Conservation (phyloP, 169 alveolate genomes). For the Cryptosporidium sp. region DNA sequence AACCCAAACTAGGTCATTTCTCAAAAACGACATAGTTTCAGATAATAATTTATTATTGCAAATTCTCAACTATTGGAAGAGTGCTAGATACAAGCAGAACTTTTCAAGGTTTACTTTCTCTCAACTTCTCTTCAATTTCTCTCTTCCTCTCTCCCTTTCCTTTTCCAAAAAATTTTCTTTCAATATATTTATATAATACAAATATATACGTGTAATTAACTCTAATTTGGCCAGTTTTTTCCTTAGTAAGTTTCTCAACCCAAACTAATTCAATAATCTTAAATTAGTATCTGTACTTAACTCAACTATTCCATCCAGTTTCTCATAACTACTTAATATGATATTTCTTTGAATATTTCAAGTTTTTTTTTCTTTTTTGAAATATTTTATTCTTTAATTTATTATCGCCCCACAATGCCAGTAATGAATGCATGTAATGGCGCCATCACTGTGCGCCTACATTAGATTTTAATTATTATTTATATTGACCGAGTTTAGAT, state of each 20-base stretch:
- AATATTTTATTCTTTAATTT: background rate
- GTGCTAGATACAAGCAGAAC: background rate
- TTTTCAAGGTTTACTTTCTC: background rate
- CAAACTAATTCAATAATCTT: background rate
- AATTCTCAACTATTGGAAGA: background rate
- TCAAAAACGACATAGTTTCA: constrained; percentile 25
- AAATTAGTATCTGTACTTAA: too few relatives aligned
- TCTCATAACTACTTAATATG: background rate
- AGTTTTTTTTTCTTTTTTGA: constrained; percentile 2
- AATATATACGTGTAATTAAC: background rate
- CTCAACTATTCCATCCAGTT: background rate
- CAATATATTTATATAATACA: background rate
- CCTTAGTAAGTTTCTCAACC: background rate
- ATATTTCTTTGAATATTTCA: background rate
- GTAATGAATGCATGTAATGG: constrained; percentile 66
- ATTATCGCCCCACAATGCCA: constrained; percentile 65
- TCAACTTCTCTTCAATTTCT: too few relatives aligned
- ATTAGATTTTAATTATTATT: background rate
- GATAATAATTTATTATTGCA: background rate
- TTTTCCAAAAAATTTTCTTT: background rate
- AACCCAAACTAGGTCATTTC: constrained; percentile 75
- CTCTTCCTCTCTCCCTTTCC: background rate
- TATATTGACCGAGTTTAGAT: background rate
- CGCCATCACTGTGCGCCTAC: constrained; percentile 22
- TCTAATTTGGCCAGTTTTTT: background rate